A percentile compares a stretch with the other conserved stretches of the same genome.
phyloP scores from a whole-genome alignment of 306 rosid species.

The Castanea sativa region DNA sequence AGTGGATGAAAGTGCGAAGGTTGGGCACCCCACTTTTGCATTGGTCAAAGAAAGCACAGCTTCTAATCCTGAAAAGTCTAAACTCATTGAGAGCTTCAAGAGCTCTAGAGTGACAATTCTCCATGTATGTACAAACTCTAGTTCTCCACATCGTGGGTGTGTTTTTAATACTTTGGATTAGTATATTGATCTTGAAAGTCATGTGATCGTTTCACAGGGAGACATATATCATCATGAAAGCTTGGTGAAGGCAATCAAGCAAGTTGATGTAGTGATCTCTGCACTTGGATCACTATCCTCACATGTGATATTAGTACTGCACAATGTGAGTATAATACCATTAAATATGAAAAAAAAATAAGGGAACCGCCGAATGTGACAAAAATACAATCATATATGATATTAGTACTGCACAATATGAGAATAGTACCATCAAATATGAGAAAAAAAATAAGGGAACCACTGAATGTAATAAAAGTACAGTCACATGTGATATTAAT shows the following conservation, averaged over 20 bases:
- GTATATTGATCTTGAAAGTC: background rate
- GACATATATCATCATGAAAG: conserved; percentile 33
- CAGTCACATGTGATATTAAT: no score
- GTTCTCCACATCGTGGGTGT: background rate
- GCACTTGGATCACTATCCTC: conserved; percentile 6
- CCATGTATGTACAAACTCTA: conserved; percentile 2
- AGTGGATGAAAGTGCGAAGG: conserved; percentile 37
- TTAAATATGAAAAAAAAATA: no score
- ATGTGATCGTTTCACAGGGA: conserved; percentile 14
- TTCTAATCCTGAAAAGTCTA: conserved; percentile 32
- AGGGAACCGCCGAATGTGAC: no score
- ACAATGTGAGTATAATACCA: no score
- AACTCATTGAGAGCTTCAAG: conserved; percentile 29
- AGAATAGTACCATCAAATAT: no score
- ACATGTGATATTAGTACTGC: no score
- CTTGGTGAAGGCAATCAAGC: conserved; percentile 39
- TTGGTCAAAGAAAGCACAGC: conserved; percentile 29
- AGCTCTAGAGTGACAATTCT: conserved; percentile 25
- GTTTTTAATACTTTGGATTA: background rate
- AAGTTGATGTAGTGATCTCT: conserved; percentile 44
- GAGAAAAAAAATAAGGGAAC: no score
- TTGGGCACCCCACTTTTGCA: conserved; percentile 38
- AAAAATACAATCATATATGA: no score
- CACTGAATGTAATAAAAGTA: no score
- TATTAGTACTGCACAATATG: no score